Evolutionary conservation across 2,329 filamentous ascomycete species (phyloP), one percentile per base, ranked within the genome.

Genomic region (Colletotrichum sp.): DNA sequence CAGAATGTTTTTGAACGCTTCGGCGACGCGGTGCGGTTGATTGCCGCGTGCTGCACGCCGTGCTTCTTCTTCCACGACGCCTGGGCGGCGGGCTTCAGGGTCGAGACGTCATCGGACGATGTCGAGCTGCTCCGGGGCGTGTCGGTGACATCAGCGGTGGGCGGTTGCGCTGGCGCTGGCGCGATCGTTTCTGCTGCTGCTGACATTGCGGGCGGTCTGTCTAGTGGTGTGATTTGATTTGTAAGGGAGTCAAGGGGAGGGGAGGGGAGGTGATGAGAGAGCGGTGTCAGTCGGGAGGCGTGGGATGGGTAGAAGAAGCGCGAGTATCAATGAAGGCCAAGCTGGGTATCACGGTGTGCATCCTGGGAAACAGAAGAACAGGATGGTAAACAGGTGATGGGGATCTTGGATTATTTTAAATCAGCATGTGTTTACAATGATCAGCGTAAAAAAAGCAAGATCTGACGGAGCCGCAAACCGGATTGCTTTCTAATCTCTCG

Each of bases 1-100:
- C 87, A 83, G 75, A 90, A 89, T 3, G 86, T 89, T 82, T 87
- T 89, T 81, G 87, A 84, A 52, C 89, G 85, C 77, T 88, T 88
- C 6, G 88, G 83, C 12, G n/a, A 55, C 9, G 66, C 59, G 29
- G 71, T 74, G 57, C 71, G 74, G 29, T 74, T 74, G 22, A n/a
- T 9, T 27, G 44, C 29, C n/a, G 32, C 39, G 16, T 68, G 16
- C 3, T 39, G 65, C 13, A 19, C 2, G 25, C 44, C n/a, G 1
- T 49, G 3, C 16, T 49, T 49, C 36, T 71, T 77, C 8, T 32
- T 76, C 73, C 64, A 55, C 55, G 75, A 25, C 32, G 75, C 12
- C 29, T 62, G 49, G 5, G 52, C 32, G 6, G 39, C 25, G 29
- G 75, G 71, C 52, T 77, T 77, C 22, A 71, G 13, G 8, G n/a